Base-by-base conservation (phyloP, 345 rosid genomes). In the Barbarea vulgaris region DNA sequence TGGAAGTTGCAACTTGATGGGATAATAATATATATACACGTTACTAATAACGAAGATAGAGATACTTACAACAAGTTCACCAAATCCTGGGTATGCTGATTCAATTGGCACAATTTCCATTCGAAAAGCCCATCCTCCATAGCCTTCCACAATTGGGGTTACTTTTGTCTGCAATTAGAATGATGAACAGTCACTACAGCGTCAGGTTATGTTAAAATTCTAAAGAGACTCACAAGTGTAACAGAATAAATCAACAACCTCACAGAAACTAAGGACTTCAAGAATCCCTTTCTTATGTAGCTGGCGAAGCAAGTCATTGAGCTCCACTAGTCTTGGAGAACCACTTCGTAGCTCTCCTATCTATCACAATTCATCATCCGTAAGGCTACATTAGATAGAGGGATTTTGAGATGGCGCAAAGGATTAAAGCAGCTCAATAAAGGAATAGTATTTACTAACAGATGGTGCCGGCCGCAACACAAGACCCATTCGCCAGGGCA, bases 401-500 rank as follows among this genome's bases (percentile, higher is more conserved):
- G n/a, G 22, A 56, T 19, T 36, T 28, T 7, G 37, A 33, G 41
- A 61, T 61, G 34, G 9, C 9, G 1, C 7, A 52, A 66, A 24
- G 50, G 44, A 33, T 60, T 27, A 12, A 73, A 46, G 10, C 33
- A 61, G 11, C 24, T 53, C 70, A 27, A 76, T 3, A 28, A 39
- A 1, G 17, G 47, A 57, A 25, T 57, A 15, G 58, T 33, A 25
- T 19, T 34, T 75, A 84, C 99, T 84, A 27, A 95, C 98, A 62
- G 87, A 84, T 80, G 98, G 99, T 75, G 97, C 99, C 1, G 98
- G 98, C 13, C 98, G 98, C 18, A 92, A 68, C 74, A 95, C 96
- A 33, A 92, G 94, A 67, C 98, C 97, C 97, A 92, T 92, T 69
- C 96, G 88, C 97, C 96, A 92, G 13, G 98, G 99, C 98, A 95